Evolutionary conservation across 2,329 filamentous ascomycete species (phyloP).

Genomic region (Rachicladosporium sp.): DNA sequence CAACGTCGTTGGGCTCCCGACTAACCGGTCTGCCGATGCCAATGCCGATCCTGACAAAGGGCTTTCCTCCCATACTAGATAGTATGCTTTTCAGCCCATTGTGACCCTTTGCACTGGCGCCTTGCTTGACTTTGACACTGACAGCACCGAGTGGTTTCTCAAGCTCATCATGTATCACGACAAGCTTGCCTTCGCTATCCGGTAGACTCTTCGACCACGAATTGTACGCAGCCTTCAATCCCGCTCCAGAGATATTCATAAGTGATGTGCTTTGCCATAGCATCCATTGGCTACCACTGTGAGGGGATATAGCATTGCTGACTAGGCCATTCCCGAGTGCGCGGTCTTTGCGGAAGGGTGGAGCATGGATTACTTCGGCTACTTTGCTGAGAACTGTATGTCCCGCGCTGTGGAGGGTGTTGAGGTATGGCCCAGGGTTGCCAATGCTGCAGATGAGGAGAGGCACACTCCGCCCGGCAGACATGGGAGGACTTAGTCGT

Average conservation of each 20-base stretch:
- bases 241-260: slow-evolving; percentile 77
- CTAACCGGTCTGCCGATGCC: slow-evolving; percentile 76
- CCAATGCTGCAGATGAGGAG: slow-evolving; percentile 80
- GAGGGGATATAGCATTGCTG: slow-evolving; percentile 30
- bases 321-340: slow-evolving; percentile 38
- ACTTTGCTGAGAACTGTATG: slow-evolving; percentile 62
- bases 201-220: slow-evolving; percentile 29
- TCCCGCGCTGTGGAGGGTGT: slow-evolving; percentile 77
- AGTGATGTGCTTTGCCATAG: slow-evolving; percentile 62
- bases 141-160: slow-evolving; percentile 60
- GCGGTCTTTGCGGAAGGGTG: slow-evolving; percentile 26
- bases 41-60: slow-evolving; percentile 55
- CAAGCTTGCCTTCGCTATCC: slow-evolving; percentile 40
- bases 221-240: slow-evolving; percentile 54
- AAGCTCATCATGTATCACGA: slow-evolving; percentile 82
- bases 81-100: slow-evolving; percentile 48
- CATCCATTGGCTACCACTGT: slow-evolving; percentile 34
- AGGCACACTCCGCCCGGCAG: slow-evolving; percentile 24
- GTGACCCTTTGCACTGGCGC: slow-evolving; percentile 38
- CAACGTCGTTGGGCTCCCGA: slow-evolving; percentile 55
- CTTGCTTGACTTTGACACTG: slow-evolving; percentile 38
- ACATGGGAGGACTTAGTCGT: slow-evolving; percentile 9
- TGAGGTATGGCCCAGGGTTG: slow-evolving; percentile 57
- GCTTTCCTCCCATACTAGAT: slow-evolving; percentile 62
- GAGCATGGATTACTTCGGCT: slow-evolving; percentile 32